Evolutionary conservation across 768 basidiomycete genomes (phyloP).

Genomic region (Xerocomellus dryophilus): DNA sequence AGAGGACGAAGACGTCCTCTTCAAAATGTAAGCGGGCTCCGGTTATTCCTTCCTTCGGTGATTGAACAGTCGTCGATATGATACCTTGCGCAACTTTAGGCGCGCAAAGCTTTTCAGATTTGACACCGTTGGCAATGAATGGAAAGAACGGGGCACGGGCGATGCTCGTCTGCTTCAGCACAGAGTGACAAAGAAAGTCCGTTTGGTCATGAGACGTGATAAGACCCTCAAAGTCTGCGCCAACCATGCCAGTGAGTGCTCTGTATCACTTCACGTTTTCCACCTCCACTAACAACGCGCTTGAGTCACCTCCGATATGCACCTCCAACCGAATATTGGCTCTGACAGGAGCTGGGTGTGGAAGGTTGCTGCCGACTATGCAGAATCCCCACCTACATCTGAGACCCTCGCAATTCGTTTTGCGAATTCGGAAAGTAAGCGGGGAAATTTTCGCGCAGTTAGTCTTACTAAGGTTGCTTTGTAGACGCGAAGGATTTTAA

Average conservation of each 20-base stretch:
- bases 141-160: constrained; percentile 98
- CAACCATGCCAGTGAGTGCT: constrained; percentile 83
- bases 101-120: constrained; percentile 98
- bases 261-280: not conserved
- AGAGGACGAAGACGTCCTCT: constrained; percentile 88
- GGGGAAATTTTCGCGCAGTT: not conserved
- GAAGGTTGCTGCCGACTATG: constrained; percentile 94
- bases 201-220: constrained; percentile 98
- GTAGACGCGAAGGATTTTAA: constrained; percentile 82
- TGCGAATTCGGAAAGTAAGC: constrained; percentile 91
- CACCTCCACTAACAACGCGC: constrained; percentile 2
- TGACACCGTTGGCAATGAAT: constrained; percentile 70
- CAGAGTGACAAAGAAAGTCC: constrained; percentile 85
- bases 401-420: constrained; percentile 99
- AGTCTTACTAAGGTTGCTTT: constrained; percentile 35
- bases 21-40: constrained; percentile 81
- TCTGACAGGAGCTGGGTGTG: constrained; percentile 99
- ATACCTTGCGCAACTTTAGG: constrained; percentile 48
- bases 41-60: not conserved
- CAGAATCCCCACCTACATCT: constrained; percentile 83
- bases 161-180: constrained; percentile 90
- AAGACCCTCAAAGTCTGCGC: constrained; percentile 99
- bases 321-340: constrained; percentile 94
- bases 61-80: constrained; percentile 5
- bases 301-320: constrained; percentile 85